Percentiles rank a stretch among this genome's conserved stretches.
Evolutionary conservation across 441 rosid genomes (phyloP).

Genomic region (Raphanus hybrid): DNA sequence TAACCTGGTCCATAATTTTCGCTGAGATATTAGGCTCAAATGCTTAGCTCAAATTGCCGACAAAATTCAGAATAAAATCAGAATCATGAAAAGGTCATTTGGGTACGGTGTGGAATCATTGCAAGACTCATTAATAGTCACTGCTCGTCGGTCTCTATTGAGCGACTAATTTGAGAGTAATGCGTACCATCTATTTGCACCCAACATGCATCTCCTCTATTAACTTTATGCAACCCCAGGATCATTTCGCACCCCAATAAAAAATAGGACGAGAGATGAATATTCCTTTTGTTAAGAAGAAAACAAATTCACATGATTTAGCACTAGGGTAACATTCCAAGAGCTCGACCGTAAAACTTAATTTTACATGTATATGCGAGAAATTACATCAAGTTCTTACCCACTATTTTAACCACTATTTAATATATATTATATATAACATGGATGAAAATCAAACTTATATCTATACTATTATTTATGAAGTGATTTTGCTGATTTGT

Average conservation of each 20-base stretch:
- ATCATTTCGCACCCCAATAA: conserved; percentile 7
- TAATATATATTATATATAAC: too few relatives aligned
- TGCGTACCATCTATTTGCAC: conserved; percentile 28
- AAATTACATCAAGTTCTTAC: neutral
- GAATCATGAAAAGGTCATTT: conserved; percentile 23
- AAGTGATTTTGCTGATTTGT: too few relatives aligned
- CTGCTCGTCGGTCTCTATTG: conserved; percentile 29
- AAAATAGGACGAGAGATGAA: neutral
- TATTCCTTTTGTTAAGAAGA: neutral
- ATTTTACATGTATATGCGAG: neutral
- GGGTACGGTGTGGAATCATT: conserved; percentile 24
- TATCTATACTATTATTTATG: too few relatives aligned
- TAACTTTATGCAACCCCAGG: conserved; percentile 15
- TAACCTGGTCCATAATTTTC: conserved; percentile 7
- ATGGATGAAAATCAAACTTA: too few relatives aligned
- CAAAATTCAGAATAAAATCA: neutral
- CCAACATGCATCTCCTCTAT: conserved; percentile 7
- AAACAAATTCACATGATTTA: conserved; percentile 1
- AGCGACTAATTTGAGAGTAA: conserved; percentile 7
- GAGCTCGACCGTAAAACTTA: neutral
- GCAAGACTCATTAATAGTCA: conserved; percentile 13
- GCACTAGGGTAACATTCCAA: neutral
- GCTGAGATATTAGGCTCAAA: neutral
- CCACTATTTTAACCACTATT: neutral
- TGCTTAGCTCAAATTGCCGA: neutral